Base-by-base conservation (phyloP, 106 monocot genomes). In the Dioscorea alata region DNA sequence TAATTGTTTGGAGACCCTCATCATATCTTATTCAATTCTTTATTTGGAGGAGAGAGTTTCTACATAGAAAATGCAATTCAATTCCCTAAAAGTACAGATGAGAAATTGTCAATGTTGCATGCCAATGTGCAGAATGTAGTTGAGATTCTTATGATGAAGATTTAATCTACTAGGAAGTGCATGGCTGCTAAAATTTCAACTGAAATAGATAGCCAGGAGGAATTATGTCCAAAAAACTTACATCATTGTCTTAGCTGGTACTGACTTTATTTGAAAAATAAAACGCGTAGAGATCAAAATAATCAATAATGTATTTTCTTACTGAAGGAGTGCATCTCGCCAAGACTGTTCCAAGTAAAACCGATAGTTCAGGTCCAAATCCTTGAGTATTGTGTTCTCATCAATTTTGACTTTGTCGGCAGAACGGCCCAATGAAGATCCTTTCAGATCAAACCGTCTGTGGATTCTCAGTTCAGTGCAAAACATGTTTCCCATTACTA, bases 401-500 rank as follows among this genome's bases (percentile, higher is more conserved):
- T 96, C 89, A 57, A 96, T 96, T 84, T 96, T 92, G 71, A 92
- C 72, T 52, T 96, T 96, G 48, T 96, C 86, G 32, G 96, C 70
- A 61, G 96, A 96, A 33, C 96, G 91, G 12, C 96, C 96, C 33
- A 96, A 57, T 12, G 82, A 89, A 23, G 96, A 96, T 61, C 96
- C 91, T 82, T 96, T 96, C 65, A 96, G 78, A 60, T 96, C 96
- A 78, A 92, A 96, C 73, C 91, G 83, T 76, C 88, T 64, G 65
- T 96, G 96, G 48, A 96, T 96, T 71, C 96, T 81, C 61, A 96
- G 69, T 80, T 92, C 96, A 21, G 96, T 96, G 77, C 96, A 96
- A 80, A 89, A 96, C 92, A 96, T 92, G 80, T 96, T 96, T 68
- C 96, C 96, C 96, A 92, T 96, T 61, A 96, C 91, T n/a, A 92